Evolutionary conservation across 371 early-diverging fungal species (phyloP), one percentile per base, ranked within the genome.

Genomic region (Mucor plumbeus): DNA sequence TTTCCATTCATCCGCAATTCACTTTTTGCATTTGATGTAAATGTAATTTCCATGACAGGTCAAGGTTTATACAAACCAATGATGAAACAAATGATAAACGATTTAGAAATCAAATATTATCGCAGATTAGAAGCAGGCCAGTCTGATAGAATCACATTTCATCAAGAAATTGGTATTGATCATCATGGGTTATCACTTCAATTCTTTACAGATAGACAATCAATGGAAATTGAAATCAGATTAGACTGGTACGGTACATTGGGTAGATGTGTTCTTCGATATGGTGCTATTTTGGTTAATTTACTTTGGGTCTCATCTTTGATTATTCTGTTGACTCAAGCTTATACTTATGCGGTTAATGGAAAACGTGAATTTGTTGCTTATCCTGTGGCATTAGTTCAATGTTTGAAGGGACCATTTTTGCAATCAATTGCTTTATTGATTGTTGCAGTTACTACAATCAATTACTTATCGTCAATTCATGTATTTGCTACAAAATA

Each of bases 181-280:
- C 38, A 38, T 11, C 31, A 59, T 17, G 90, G 90, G 4, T 54
- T 91, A 6, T 70, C 77, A 40, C 64, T 93, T 15, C 81, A 82
- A n/a, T 77, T 91, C 54, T 90, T 88, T 33, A 41, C 58, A 84
- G 82, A 80, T 48, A 83, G 84, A 1, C 79, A 78, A 39, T 62
- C 77, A 0, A 53, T 87, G 19, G 71, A 79, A 8, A 43, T 87
- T 4, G 61, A 70, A 15, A 64, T 91, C 34, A 66, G 70, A 4
- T 66, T 91, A 7, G 89, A 91, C 74, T 82, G 78, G 79, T 89
- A 90, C 67, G 84, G 86, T 19, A 88, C 90, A 55, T 59, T 91
- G 43, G 89, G 88, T 58, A 85, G 89, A 56, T 75, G 81, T 41
- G 73, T 91, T n/a, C 85, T 89, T 61, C 85, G 86, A 79, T 63